A percentile compares a stretch with the other conserved stretches of the same genome.
These are phyloP conservation scores for Aspergillus neoniger DNA, from an alignment of 2,329 filamentous ascomycete species.

Conservation along the genomic window DNA sequence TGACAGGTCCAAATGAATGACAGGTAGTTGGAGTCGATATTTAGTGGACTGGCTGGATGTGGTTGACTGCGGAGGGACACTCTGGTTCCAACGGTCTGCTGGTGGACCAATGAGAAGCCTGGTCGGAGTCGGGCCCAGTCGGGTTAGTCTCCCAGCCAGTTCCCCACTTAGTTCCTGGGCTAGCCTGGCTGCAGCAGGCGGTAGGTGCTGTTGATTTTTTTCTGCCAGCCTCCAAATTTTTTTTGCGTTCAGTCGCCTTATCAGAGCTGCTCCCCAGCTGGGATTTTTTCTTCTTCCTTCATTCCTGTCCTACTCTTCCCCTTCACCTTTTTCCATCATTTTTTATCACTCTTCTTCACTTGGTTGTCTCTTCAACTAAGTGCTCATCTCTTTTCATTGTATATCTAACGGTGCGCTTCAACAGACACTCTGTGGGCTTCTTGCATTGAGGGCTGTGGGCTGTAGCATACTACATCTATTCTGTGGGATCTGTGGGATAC, in stretches of 20 bases:
- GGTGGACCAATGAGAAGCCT: not conserved
- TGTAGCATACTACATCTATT: slow-evolving; percentile 42
- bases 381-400: slow-evolving; percentile 26
- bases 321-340: slow-evolving; percentile 11
- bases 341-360: slow-evolving; percentile 17
- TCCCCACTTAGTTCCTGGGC: slow-evolving; percentile 16
- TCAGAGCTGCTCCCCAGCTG: slow-evolving; percentile 29
- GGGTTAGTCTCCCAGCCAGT: not conserved
- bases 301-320: slow-evolving; percentile 18
- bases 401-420: slow-evolving; percentile 38
- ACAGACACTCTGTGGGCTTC: slow-evolving; percentile 42
- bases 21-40: too few species aligned
- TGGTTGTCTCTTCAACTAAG: slow-evolving; percentile 20
- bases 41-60: not conserved
- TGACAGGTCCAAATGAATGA: not conserved
- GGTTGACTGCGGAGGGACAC: not conserved
- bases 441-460: slow-evolving; percentile 47
- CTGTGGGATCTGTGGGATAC: slow-evolving; percentile 44
- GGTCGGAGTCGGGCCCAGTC: not conserved
- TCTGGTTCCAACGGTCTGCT: not conserved
- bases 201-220: slow-evolving; percentile 23
- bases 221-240: slow-evolving; percentile 34
- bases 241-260: slow-evolving; percentile 33
- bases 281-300: slow-evolving; percentile 27
- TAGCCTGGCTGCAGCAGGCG: slow-evolving; percentile 27